Evolutionary conservation across 192 early-diverging fungal species (phyloP).

Genomic region (Backusella westeae): DNA sequence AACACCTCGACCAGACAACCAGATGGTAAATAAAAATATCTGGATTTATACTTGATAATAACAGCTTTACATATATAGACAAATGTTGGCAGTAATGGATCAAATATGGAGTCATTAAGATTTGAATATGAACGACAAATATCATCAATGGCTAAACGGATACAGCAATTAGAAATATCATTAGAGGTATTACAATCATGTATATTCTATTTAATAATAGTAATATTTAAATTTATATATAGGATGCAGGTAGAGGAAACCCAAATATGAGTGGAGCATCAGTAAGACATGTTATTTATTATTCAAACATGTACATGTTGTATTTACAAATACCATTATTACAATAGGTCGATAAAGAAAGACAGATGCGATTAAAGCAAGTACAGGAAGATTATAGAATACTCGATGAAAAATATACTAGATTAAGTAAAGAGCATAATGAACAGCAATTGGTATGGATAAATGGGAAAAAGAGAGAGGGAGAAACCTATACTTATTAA

Average conservation of each 20-base stretch:
- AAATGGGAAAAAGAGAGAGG: not conserved
- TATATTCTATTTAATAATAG: not conserved
- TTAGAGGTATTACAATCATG: not conserved
- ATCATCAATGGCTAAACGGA: constrained; percentile 56
- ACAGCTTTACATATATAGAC: not conserved
- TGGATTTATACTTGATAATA: not conserved
- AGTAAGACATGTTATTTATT: constrained; percentile 4
- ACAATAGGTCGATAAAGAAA: not conserved
- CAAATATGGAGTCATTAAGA: constrained; percentile 44
- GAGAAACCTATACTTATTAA: not conserved
- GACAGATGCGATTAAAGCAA: constrained; percentile 55
- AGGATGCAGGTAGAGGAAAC: not conserved
- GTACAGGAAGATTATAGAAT: constrained; percentile 72
- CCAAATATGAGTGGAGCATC: constrained; percentile 46
- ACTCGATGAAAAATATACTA: constrained; percentile 61
- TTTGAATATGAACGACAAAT: constrained; percentile 63
- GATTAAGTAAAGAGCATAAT: constrained; percentile 9
- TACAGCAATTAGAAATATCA: constrained; percentile 59
- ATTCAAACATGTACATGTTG: not conserved
- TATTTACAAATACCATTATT: no score
- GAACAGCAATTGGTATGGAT: constrained; percentile 8
- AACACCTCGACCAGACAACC: constrained; percentile 28
- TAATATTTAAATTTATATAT: not conserved
- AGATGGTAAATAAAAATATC: not conserved
- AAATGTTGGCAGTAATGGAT: not conserved